Percentiles rank a stretch among this genome's conserved stretches.
phyloP scores from a whole-genome alignment of 2,329 filamentous ascomycete genomes.

The Seiridium unicorne region DNA sequence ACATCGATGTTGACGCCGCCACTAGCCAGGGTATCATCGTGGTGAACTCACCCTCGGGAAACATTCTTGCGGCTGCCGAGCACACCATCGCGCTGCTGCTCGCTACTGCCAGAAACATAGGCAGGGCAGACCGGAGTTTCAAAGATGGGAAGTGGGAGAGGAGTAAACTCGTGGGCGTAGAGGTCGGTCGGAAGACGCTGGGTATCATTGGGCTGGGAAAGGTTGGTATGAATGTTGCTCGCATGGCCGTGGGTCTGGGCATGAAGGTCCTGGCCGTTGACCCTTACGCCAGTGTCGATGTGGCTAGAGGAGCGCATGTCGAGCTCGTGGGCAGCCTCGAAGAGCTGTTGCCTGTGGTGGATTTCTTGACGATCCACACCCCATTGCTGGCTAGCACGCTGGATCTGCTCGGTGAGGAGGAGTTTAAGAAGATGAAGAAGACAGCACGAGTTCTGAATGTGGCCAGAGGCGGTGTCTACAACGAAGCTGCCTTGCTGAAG shows the following conservation, averaged over 20 bases:
- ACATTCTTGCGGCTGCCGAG: constrained; percentile 78
- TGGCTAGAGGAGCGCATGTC: constrained; percentile 68
- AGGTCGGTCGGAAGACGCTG: constrained; percentile 74
- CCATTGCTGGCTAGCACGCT: constrained; percentile 75
- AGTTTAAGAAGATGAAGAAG: constrained; percentile 70
- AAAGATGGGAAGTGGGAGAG: constrained; percentile 76
- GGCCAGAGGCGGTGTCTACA: constrained; percentile 76
- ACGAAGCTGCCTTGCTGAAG: constrained; percentile 69
- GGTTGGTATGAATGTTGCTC: constrained; percentile 76
- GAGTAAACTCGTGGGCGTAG: constrained; percentile 70
- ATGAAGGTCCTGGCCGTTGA: constrained; percentile 76
- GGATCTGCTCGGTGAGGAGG: constrained; percentile 66
- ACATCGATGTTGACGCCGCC: constrained; percentile 73
- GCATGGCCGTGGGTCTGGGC: constrained; percentile 74
- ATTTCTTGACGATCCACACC: constrained; percentile 81
- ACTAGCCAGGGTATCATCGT: constrained; percentile 75
- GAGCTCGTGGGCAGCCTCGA: constrained; percentile 54
- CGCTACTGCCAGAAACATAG: constrained; percentile 71
- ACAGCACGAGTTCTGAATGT: constrained; percentile 77
- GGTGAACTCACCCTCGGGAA: constrained; percentile 76
- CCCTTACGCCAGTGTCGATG: constrained; percentile 73
- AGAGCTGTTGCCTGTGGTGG: constrained; percentile 63
- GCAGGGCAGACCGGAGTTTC: constrained; percentile 65
- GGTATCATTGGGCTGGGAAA: constrained; percentile 81
- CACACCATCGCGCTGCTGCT: constrained; percentile 75